Base-by-base conservation (phyloP, 148 eudicot genomes). In the Rhododendron ferrugineum region DNA sequence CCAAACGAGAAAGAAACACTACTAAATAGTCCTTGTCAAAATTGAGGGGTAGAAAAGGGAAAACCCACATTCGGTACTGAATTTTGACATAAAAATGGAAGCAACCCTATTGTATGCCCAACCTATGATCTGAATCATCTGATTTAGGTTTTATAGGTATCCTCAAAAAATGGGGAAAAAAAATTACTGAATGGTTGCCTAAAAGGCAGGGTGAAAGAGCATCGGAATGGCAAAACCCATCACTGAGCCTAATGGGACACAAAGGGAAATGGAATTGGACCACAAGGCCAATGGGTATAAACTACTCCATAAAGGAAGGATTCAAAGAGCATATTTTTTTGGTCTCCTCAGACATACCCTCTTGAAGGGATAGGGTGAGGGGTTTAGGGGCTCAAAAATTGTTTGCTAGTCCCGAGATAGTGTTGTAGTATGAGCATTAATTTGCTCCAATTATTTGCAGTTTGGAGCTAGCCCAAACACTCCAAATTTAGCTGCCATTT, bases 311-410 rank as follows among this genome's bases (percentile, higher is more conserved):
- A 83, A 44, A 62, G 80, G 58, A 40, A 76, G 72, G 44, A 58
- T 42, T 58, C 22, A 82, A 82, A 30, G 37, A 32, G 79, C 79
- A 47, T 78, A 73, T 32, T 73, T 58, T 50, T 58, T 73, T 72
- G 79, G 85, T 80, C 56, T 42, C 72, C 84, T 28, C 86, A 11
- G 30, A 64, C 80, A 58, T 84, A 16, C 54, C 47, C 79, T 7
- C 34, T 81, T 22, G 22, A 22, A 78, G 70, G 84, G 44, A 52
- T 78, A 73, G 73, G 68, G n/a, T 49, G 77, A 15, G 9, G 42
- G 42, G 73, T 86, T 88, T 85, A 28, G 86, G 84, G 90, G 90
- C 90, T 88, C 90, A 86, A 88, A 40, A 88, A 84, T 78, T 54
- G 60, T 72, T 50, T 76, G 83, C 6, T 76, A 76, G 50, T 83